phyloP scores from a whole-genome alignment of 2,329 filamentous ascomycete genomes.

The Fusarium transvaalense region DNA sequence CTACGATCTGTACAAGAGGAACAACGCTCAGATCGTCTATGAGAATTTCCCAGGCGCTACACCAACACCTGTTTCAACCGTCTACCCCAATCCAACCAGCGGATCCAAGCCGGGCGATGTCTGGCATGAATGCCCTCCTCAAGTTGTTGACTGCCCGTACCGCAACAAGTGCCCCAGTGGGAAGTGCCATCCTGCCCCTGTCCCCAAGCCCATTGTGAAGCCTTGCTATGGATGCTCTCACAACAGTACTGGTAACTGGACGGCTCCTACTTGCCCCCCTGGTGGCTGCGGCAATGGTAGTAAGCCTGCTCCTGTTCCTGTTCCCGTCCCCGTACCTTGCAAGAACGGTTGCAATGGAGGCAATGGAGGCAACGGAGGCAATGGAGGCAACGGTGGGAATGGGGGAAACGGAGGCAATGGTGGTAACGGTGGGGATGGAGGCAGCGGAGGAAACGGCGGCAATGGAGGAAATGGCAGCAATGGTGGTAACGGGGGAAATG shows the following conservation, averaged over 20 bases:
- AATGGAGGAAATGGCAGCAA: background rate
- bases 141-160: slow-evolving; percentile 35
- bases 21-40: slow-evolving; percentile 30
- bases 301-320: slow-evolving; percentile 19
- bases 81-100: slow-evolving; percentile 7
- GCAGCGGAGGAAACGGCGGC: background rate
- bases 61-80: slow-evolving; percentile 19
- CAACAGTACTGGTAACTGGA: slow-evolving; percentile 36
- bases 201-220: slow-evolving; percentile 20
- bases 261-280: slow-evolving; percentile 35
- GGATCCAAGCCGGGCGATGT: slow-evolving; percentile 32
- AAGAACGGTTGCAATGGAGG: background rate
- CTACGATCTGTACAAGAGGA: slow-evolving; percentile 41
- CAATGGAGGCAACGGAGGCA: background rate
- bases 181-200: slow-evolving; percentile 10
- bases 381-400: background rate
- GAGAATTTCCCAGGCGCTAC: slow-evolving; percentile 16
- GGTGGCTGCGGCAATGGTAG: slow-evolving; percentile 30
- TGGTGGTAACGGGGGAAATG: background rate
- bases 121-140: slow-evolving; percentile 37
- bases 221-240: slow-evolving; percentile 31
- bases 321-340: slow-evolving; percentile 4
- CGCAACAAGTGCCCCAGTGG: slow-evolving; percentile 37
- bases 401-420: background rate
- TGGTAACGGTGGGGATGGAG: fast-evolving